Base-by-base conservation (phyloP, 2,329 filamentous ascomycete genomes). In the Didymella keratinophila region DNA sequence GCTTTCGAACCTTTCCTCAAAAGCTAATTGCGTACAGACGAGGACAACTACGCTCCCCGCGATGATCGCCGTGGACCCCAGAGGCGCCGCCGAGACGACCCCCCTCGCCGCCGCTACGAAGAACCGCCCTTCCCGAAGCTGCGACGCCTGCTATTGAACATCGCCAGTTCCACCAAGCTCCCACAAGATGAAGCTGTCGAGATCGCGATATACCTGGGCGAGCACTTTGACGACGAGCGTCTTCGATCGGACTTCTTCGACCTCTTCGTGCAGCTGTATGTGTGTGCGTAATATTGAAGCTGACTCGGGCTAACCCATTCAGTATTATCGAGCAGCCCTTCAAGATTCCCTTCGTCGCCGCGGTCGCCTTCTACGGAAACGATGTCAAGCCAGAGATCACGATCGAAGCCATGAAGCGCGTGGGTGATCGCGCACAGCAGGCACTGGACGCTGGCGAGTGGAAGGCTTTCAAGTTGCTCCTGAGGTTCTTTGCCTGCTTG, bases 311-410 rank as follows among this genome's bases (percentile, higher is more conserved):
- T 72, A 62, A 70, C 39, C 11, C 7, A 23, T 21, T 30, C 58
- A 87, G 85, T 65, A 84, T 90, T 42, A 76, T 92, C 34, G 95
- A 99, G 79, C 95, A 99, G 79, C 95, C 95, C 1, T 89, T 99
- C 77, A 98, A 98, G 82, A 96, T 93, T n/a, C 94, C 95, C 0
- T 98, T 97, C 74, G 85, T 96, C 36, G 93, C 93, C 10, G 92
- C 91, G 20, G 88, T 94, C 14, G 85, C 96, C 42, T 84, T 97
- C 57, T 85, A 92, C 56, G 85, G 89, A 65, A 97, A 98, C 79
- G 85, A 86, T 25, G 80, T 90, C 68, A 92, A 92, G 72, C 83
- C 89, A 4, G 90, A 95, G 65, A 83, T 96, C 34, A 86, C 89
- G 30, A 83, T 84, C 36, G 86, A 92, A 63, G 81, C 96, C 20